phyloP scores from a whole-genome alignment of 441 rosid species.

The Euphorbia schlechtendalii region DNA sequence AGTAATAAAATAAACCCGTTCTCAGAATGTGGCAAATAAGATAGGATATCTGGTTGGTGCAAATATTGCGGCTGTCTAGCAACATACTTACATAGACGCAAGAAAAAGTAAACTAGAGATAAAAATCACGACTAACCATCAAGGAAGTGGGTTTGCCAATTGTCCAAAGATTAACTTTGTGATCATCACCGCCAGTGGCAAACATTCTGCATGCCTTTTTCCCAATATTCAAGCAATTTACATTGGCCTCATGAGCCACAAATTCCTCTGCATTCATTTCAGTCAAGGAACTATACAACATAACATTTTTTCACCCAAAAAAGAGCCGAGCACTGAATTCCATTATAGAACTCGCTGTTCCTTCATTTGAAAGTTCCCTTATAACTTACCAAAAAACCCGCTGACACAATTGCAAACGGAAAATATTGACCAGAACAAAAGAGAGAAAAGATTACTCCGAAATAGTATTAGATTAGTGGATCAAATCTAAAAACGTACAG shows the following conservation, averaged over 20 bases:
- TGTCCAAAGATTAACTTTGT: slow-evolving; percentile 82
- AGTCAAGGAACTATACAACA: slow-evolving; percentile 25
- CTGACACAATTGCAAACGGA: not conserved
- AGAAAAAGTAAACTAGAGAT: not conserved
- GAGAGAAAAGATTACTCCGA: not conserved
- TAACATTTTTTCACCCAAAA: slow-evolving; percentile 10
- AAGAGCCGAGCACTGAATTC: not conserved
- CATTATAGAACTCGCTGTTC: not conserved
- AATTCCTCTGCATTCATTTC: slow-evolving; percentile 64
- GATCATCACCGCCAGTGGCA: slow-evolving; percentile 83
- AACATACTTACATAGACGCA: not conserved
- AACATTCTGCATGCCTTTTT: slow-evolving; percentile 68
- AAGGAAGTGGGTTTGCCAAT: slow-evolving; percentile 73
- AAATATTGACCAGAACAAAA: not conserved
- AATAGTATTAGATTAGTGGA: not conserved
- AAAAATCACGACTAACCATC: slow-evolving; percentile 42
- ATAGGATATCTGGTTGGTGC: not conserved
- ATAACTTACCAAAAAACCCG: not conserved
- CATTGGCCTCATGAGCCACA: slow-evolving; percentile 75
- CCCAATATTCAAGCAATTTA: slow-evolving; percentile 70
- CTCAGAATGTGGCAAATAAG: not conserved
- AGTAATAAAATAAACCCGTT: not conserved
- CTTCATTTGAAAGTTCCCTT: slow-evolving; percentile 1
- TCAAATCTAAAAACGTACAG: not conserved
- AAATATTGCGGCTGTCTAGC: not conserved